These are phyloP conservation scores for Ophiostoma quercus DNA, from an alignment of 2,329 filamentous ascomycete genomes.

Conservation along the genomic window DNA sequence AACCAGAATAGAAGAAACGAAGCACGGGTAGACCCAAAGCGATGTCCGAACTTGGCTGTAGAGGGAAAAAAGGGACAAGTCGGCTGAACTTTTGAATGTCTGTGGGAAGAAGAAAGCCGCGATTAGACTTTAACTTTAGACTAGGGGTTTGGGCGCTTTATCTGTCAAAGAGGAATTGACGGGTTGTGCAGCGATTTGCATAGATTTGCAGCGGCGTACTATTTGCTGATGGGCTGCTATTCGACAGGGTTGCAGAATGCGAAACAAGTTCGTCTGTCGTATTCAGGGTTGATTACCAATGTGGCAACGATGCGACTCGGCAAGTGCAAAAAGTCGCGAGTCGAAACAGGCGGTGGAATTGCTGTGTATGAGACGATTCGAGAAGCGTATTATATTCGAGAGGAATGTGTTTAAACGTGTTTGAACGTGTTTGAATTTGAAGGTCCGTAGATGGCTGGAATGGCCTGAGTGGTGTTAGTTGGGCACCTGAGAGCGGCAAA, in stretches of 20 bases:
- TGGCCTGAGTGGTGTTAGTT: not conserved
- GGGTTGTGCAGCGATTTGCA: not conserved
- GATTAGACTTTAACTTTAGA: not conserved
- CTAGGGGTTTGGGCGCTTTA: not conserved
- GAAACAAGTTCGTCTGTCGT: constrained; percentile 9
- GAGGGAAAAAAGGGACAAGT: not conserved
- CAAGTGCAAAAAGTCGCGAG: not conserved
- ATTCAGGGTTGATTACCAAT: constrained; percentile 14
- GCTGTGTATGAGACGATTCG: not conserved
- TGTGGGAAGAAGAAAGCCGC: not conserved
- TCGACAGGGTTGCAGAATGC: constrained; percentile 7
- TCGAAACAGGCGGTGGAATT: not conserved
- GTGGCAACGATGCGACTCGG: constrained; percentile 9
- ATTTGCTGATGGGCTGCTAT: not conserved
- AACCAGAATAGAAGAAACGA: not conserved
- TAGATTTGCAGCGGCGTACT: not conserved
- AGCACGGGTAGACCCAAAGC: constrained; percentile 7
- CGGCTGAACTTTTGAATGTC: not conserved
- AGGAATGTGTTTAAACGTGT: too few species aligned
- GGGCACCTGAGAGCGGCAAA: not conserved
- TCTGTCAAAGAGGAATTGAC: not conserved
- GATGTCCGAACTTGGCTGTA: not conserved
- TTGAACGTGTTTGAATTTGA: too few species aligned
- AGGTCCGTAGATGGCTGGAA: not conserved
- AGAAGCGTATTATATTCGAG: not conserved